Percentiles rank a stretch among this genome's conserved stretches.
phyloP scores from a whole-genome alignment of 1,139 yeast genomes.

The Geotrichum siamense region DNA sequence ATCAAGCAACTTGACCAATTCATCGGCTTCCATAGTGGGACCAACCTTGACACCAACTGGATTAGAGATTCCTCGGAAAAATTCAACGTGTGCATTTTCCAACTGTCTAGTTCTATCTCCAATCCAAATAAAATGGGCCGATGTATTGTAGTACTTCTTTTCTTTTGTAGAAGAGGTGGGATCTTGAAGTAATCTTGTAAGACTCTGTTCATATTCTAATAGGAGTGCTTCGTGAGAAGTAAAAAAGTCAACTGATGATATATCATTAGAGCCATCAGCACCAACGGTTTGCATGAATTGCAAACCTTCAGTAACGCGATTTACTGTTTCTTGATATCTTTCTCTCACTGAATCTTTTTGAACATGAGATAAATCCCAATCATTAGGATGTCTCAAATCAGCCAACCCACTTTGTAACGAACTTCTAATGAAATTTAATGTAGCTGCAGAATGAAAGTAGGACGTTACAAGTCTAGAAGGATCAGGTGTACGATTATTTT shows the following conservation, averaged over 20 bases:
- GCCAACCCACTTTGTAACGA: conserved; percentile 38
- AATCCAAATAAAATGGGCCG: conserved; percentile 42
- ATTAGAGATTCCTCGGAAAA: conserved; percentile 40
- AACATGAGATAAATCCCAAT: conserved; percentile 42
- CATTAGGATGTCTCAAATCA: conserved; percentile 37
- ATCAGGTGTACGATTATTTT: conserved; percentile 37
- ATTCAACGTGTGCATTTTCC: conserved; percentile 43
- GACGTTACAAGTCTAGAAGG: conserved; percentile 39
- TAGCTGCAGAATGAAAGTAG: conserved; percentile 43
- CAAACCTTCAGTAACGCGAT: conserved; percentile 35
- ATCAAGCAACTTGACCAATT: conserved; percentile 35
- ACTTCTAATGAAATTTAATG: conserved; percentile 38
- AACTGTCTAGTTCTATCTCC: conserved; percentile 42
- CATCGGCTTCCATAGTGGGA: conserved; percentile 37
- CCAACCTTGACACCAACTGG: conserved; percentile 43
- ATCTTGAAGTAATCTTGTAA: conserved; percentile 34
- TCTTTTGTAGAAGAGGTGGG: conserved; percentile 22
- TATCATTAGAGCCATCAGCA: conserved; percentile 30
- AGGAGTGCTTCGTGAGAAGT: conserved; percentile 41
- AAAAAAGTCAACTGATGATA: conserved; percentile 36
- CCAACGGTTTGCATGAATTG: conserved; percentile 39
- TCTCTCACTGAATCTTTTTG: conserved; percentile 33
- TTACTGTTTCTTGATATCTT: conserved; percentile 37
- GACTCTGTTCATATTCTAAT: conserved; percentile 39
- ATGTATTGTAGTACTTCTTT: conserved; percentile 37